Base-by-base conservation (phyloP, 805 yeast species). In the Hermanozyma aechmeae region DNA sequence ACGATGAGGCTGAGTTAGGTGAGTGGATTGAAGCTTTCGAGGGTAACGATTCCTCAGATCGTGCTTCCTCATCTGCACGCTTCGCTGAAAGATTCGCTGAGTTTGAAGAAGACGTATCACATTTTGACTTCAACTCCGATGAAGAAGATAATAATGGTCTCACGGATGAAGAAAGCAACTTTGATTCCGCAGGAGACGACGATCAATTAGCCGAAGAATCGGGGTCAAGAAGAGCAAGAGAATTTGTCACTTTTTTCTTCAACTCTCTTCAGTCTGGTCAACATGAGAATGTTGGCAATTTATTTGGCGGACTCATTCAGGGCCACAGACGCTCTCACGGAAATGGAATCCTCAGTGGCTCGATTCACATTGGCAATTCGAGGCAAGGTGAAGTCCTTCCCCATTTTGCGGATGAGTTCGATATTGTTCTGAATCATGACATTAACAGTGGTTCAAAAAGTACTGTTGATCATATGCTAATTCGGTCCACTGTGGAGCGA, bases 401-500 rank as follows among this genome's bases (percentile, higher is more conserved):
- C 3, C 41, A 48, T 5, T 39, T 49, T 30, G 58, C 51, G 7
- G 42, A 50, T 6, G 45, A 54, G 2, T 36, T 55, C 27, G 56
- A 37, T 21, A 29, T 38, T 11, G 32, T 43, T 18, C 28, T 43
- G 27, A 33, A 33, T 25, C 30, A 30, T 16, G 33, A 33, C n/a
- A n/a, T n/a, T n/a, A n/a, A n/a, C n/a, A n/a, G n/a, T n/a, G n/a
- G n/a, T n/a, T n/a, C n/a, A n/a, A n/a, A n/a, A n/a, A n/a, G n/a
- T n/a, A n/a, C n/a, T n/a, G n/a, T n/a, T n/a, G n/a, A n/a, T 30
- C 45, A 37, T 24, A 40, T 56, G 38, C 53, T 52, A 20, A 45
- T 62, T 17, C 51, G 49, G 34, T 68, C 81, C 1, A 76, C 92
- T 0, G 51, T 58, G 10, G 77, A 75, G 28, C 65, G 95, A 39